These are phyloP conservation scores for Tetrahymena malaccensis DNA, from an alignment of 73 alveolate genomes.

Conservation along the genomic window DNA sequence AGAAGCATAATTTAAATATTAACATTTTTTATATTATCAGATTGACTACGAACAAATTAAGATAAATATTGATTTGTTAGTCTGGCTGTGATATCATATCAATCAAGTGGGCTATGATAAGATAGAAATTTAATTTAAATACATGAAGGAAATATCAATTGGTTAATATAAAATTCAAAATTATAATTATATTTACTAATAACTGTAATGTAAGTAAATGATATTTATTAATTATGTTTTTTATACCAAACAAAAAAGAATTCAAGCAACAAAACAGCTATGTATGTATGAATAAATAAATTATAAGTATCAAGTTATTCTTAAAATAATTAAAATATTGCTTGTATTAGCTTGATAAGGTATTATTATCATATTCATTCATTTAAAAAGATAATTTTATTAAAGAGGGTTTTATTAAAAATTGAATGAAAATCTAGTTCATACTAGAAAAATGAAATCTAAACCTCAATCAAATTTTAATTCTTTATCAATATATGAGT, in stretches of 20 bases:
- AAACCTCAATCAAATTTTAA: neutral
- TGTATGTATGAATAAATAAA: neutral
- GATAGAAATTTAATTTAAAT: too few relatives aligned
- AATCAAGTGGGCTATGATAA: too few relatives aligned
- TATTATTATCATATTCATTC: too few relatives aligned
- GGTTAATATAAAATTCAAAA: neutral
- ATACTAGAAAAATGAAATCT: neutral
- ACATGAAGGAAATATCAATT: neutral
- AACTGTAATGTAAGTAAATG: neutral
- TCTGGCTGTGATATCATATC: too few relatives aligned
- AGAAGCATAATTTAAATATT: too few relatives aligned
- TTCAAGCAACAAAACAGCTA: neutral
- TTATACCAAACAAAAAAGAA: neutral
- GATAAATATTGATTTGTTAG: too few relatives aligned
- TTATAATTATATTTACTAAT: neutral
- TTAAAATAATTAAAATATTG: too few relatives aligned
- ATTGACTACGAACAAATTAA: too few relatives aligned
- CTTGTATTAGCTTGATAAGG: neutral
- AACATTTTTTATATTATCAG: too few relatives aligned
- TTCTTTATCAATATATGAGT: neutral
- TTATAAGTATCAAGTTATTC: neutral
- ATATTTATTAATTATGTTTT: neutral
- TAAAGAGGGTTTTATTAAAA: neutral
- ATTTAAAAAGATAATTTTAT: neutral
- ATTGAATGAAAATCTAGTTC: neutral